Evolutionary conservation across 805 yeast genomes (phyloP).

Genomic region (Hemisphaericaspora nanyangensis): DNA sequence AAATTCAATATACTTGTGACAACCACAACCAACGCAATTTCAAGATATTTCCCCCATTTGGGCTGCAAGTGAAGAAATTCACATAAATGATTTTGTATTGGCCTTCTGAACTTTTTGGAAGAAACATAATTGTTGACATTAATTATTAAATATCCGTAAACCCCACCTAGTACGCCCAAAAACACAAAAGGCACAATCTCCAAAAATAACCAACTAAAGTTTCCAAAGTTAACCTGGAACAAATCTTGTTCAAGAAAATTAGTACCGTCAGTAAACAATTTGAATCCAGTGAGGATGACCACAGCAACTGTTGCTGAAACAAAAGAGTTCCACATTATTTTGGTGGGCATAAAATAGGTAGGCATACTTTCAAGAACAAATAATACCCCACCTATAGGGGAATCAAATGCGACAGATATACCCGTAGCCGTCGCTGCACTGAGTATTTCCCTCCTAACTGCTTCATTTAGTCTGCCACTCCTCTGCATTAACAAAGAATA

Average conservation of each 20-base stretch:
- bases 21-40: constrained; percentile 45
- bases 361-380: constrained; percentile 70
- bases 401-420: constrained; percentile 77
- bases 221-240: constrained; percentile 63
- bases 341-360: constrained; percentile 57
- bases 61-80: constrained; percentile 12
- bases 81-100: constrained; percentile 20
- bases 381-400: constrained; percentile 85
- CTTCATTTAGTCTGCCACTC: constrained; percentile 40
- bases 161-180: constrained; percentile 68
- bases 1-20: constrained; percentile 54
- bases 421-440: constrained; percentile 83
- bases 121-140: constrained; percentile 38
- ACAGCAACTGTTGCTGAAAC: constrained; percentile 75
- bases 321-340: constrained; percentile 79
- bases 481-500: constrained; percentile 17
- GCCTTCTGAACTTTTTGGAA: constrained; percentile 28
- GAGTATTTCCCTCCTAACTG: constrained; percentile 59
- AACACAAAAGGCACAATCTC: constrained; percentile 72
- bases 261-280: constrained; percentile 36
- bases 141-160: constrained; percentile 55
- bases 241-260: constrained; percentile 44
- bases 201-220: constrained; percentile 66
- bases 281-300: constrained; percentile 46
- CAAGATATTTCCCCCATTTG: constrained; percentile 34